Evolutionary conservation across 139 green algal genomes (phyloP).

Genomic region (Haematococcus lacustris): DNA sequence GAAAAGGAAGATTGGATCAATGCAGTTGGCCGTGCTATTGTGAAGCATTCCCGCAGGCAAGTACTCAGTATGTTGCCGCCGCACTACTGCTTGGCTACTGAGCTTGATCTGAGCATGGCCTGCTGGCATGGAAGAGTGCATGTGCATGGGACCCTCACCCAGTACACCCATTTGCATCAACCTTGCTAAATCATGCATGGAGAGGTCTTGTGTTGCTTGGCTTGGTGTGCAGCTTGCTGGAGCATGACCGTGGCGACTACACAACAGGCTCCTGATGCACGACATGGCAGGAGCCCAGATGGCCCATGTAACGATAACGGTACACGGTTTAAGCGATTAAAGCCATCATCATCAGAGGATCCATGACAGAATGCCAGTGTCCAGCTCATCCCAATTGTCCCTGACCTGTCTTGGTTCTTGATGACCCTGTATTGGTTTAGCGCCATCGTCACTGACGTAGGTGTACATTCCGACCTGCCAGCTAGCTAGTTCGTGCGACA

Average conservation of each 20-base stretch:
- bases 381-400: too few species aligned
- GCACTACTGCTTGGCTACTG: neutral
- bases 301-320: too few species aligned
- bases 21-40: constrained; percentile 89
- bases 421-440: too few species aligned
- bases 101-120: neutral
- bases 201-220: neutral
- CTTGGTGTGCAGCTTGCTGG: constrained; percentile 43
- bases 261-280: constrained; percentile 17
- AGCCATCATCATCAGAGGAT: too few species aligned
- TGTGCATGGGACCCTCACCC: neutral
- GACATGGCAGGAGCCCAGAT: too few species aligned
- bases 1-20: constrained; percentile 99
- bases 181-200: neutral
- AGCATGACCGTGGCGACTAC: constrained; percentile 61
- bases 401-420: too few species aligned
- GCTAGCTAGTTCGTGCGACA: too few species aligned
- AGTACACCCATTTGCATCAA: neutral
- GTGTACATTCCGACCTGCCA: too few species aligned
- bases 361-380: too few species aligned
- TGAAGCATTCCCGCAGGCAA: constrained; percentile 70
- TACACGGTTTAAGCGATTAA: too few species aligned
- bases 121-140: too few species aligned
- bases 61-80: neutral
- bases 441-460: too few species aligned